Base-by-base conservation (phyloP, 2,329 filamentous ascomycete species). In the Aspergillus piperis region DNA sequence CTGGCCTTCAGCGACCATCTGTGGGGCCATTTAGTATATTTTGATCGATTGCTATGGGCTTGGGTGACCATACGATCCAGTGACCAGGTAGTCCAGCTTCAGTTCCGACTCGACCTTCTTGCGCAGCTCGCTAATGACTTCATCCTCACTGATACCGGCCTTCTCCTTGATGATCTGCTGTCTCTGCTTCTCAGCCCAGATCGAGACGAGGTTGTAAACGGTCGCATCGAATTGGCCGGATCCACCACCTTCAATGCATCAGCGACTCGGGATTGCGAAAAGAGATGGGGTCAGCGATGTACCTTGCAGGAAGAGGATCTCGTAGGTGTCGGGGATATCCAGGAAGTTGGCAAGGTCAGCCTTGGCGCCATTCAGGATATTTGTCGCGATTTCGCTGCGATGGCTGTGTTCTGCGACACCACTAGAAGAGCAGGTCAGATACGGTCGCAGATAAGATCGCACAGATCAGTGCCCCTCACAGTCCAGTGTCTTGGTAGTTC, bases 401-500 rank as follows among this genome's bases (percentile, higher is more conserved):
- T 98, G 94, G 8, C 90, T 94, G 75, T 96, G 91, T 78, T 98
- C 94, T 64, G 90, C 91, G 47, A 97, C 84, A 55, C 92, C 92
- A 57, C 66, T 68, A 58, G 17, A 61, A 21, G 47, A 48, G 19
- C 32, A 59, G 48, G 41, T 59, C 17, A 63, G 61, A 36, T 11
- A 50, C 3, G 39, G 21, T 42, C 30, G 44, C 38, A 41, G 25
- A 41, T 51, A 19, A 6, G 27, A 58, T 36, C 11, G 42, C 15
- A 19, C 25, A 30, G 42, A 54, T 50, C 55, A 30, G 55, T 19
- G 50, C 47, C 39, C 59, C 65, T 64, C 59, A 67, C 62, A 97
- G 83, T 60, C 94, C 94, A 41, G 87, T 91, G 74, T 86, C 82
- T 50, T 94, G 82, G 81, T 87, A 96, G 82, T 97, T 90, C 65